Base-by-base conservation (phyloP, 768 basidiomycete genomes). In the Hebeloma cylindrosporum region DNA sequence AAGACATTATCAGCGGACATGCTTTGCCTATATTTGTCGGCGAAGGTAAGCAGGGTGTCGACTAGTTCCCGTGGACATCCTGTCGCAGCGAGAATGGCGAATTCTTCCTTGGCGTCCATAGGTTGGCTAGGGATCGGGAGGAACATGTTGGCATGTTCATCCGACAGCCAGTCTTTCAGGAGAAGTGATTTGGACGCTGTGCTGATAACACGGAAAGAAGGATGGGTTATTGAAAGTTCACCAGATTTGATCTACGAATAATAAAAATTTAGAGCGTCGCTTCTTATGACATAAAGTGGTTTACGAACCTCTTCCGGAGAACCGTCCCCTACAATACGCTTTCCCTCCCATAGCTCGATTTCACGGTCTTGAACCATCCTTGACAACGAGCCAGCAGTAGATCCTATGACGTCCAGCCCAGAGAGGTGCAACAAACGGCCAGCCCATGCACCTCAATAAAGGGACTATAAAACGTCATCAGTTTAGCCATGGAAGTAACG, bases 91-190 rank as follows among this genome's bases (percentile, higher is more conserved):
- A 85, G 75, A 10, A 83, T 60, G 2, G 57, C 48, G 0, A 57
- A 50, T 61, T 85, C 82, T 58, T 85, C 82, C 0, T 58, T 51
- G 10, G 45, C 51, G 21, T 70, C 67, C 82, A 85, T 85, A 1
- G 82, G 80, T 52, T 78, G 77, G 31, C 75, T 71, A 6, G 78
- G 74, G 10, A 85, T 58, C 7, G 81, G 61, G 60, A 83, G 79
- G 69, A 85, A 83, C 81, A 83, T 83, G 54, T 83, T 84, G 18
- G 79, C 75, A 56, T 83, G 78, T 54, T 85, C 82, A 46, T 78
- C 75, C 1, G 74, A 69, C 20, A 85, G 71, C 83, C 82, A 85
- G 55, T 84, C 82, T 53, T 79, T 78, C n/a, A 83, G 64, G n/a
- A 78, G 74, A 1, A 78, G 59, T 1, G 81, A 82, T 54, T 79